Conservation (phyloP, 2,329 filamentous ascomycete genomes). For the Penicillium sp. region DNA sequence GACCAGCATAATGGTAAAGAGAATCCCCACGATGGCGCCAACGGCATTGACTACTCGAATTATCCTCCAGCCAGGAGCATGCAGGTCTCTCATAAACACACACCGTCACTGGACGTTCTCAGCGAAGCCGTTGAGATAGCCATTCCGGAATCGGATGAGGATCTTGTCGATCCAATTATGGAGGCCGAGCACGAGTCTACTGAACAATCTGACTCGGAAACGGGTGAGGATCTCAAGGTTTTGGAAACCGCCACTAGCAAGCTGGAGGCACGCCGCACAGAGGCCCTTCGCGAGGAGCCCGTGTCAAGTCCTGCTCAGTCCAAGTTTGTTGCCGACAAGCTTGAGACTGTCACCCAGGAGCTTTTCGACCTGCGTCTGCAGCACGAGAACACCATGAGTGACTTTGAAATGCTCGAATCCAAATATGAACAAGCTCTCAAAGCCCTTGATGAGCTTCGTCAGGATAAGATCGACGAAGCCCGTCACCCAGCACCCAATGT, state of each 20-base stretch:
- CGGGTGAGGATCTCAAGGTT: slow-evolving; percentile 35
- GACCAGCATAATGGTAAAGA: slow-evolving; percentile 63
- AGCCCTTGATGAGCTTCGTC: slow-evolving; percentile 71
- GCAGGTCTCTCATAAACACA: slow-evolving; percentile 31
- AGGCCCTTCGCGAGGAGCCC: slow-evolving; percentile 44
- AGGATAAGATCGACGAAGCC: slow-evolving; percentile 79
- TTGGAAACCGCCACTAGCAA: slow-evolving; percentile 38
- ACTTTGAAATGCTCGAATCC: slow-evolving; percentile 75
- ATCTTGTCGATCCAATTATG: slow-evolving; percentile 34
- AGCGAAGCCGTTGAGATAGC: slow-evolving; percentile 47
- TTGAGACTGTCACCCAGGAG: slow-evolving; percentile 88
- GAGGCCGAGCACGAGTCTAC: slow-evolving; percentile 28
- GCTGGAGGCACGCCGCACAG: slow-evolving; percentile 24
- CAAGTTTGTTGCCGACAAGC: slow-evolving; percentile 85
- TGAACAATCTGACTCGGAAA: slow-evolving; percentile 17
- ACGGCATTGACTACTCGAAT: slow-evolving; percentile 16
- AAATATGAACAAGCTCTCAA: slow-evolving; percentile 91
- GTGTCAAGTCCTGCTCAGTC: slow-evolving; percentile 74
- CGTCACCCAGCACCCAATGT: slow-evolving; percentile 54
- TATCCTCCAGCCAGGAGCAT: slow-evolving; percentile 19
- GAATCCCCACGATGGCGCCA: slow-evolving; percentile 22
- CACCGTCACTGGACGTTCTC: slow-evolving; percentile 43
- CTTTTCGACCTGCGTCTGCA: slow-evolving; percentile 86
- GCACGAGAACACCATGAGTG: slow-evolving; percentile 78
- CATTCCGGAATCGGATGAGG: slow-evolving; percentile 48